Conservation (phyloP, 1,284 basidiomycete species). For the Chondrostereum purpureum region DNA sequence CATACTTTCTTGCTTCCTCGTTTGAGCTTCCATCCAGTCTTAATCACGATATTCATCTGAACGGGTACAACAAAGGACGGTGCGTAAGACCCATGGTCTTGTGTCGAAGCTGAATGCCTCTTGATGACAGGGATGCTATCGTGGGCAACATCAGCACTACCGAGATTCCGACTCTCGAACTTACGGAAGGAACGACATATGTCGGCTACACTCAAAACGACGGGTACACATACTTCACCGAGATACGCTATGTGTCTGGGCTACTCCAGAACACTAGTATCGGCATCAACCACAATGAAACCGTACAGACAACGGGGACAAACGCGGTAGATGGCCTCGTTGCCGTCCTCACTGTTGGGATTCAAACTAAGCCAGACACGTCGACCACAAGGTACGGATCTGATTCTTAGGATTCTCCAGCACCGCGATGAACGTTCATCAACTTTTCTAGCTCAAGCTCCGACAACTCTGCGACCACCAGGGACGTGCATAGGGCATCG, state of each 20-base stretch:
- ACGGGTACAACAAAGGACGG: constrained; percentile 45
- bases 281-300: constrained; percentile 74
- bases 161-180: constrained; percentile 42
- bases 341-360: constrained; percentile 73
- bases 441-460: too few species aligned
- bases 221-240: constrained; percentile 68
- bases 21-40: constrained; percentile 63
- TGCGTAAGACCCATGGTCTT: too few species aligned
- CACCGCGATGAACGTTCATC: too few species aligned
- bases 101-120: too few species aligned
- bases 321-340: constrained; percentile 83
- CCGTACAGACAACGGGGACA: constrained; percentile 47
- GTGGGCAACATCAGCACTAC: constrained; percentile 71
- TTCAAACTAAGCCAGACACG: constrained; percentile 40
- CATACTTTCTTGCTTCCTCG: constrained; percentile 79
- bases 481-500: too few species aligned
- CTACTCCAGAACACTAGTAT: constrained; percentile 61
- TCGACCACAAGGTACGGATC: too few species aligned
- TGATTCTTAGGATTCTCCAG: too few species aligned
- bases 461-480: too few species aligned
- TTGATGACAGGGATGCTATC: constrained; percentile 64
- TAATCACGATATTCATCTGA: constrained; percentile 38
- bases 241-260: constrained; percentile 62
- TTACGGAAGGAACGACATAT: constrained; percentile 57
- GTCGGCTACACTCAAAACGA: constrained; percentile 48